Base-by-base conservation (phyloP, 192 early-diverging fungal species). In the Coemansia javaensis region DNA sequence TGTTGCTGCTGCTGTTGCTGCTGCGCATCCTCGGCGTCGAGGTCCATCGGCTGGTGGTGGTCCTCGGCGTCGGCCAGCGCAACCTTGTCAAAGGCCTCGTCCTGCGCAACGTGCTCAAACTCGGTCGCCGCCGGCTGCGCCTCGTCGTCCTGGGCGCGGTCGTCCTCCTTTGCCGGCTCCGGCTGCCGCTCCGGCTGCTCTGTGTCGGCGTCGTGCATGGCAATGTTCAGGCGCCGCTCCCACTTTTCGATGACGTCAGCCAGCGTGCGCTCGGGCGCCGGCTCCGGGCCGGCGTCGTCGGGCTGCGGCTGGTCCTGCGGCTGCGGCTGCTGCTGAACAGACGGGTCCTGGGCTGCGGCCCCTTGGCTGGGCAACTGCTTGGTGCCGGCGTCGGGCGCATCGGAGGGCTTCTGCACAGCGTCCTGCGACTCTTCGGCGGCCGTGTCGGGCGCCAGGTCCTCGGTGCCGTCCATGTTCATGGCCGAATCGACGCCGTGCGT, bases 171-270 rank as follows among this genome's bases (percentile, higher is more conserved):
- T 12, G 56, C 42, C 32, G 36, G 55, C 34, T 79, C 53, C 14
- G 83, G 64, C 1, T 85, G 73, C 27, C 79, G 63, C 2, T 84
- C 60, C 1, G 51, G 4, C 5, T 44, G 27, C 5, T 44, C 23
- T 1, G 13, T 20, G 9, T 22, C 0, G 82, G 76, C 70, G 4
- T 85, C 81, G 50, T 88, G 89, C 43, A 81, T 71, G 21, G 92
- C 59, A 54, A 85, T 75, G 40, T 89, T 77, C 18, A 99, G 67
- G 15, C 92, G 80, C 21, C 88, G 83, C 64, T 85, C 86, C 94
- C 94, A 99, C 59, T 89, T 88, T 64, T 94, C 87, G 41, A 92
- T 70, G 13, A 93, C 91, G 58, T 96, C 91, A 16, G 93, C 96
- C 25, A 99, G 61, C 36, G 86, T 92, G 35, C 93, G 81, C 59